phyloP scores from a whole-genome alignment of 257 asterid genomes.

The Solanum clarkiae region DNA sequence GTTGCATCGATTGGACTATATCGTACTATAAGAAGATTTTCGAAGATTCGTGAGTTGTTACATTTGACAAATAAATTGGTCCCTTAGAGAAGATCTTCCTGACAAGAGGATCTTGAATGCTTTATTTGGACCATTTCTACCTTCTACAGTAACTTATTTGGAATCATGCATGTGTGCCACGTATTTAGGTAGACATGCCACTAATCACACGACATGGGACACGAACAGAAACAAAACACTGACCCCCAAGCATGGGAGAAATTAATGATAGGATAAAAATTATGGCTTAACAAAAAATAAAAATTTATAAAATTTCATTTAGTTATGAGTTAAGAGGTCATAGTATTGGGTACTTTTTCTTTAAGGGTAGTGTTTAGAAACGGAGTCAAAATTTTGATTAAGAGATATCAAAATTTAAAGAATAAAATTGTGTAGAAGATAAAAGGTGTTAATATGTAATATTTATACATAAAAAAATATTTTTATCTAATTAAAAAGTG shows the following conservation, averaged over 20 bases:
- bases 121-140: conserved; percentile 9
- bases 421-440: too few relatives aligned
- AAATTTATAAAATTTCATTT: too few relatives aligned
- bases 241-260: background rate
- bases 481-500: too few relatives aligned
- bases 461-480: too few relatives aligned
- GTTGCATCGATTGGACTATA: background rate
- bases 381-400: too few relatives aligned
- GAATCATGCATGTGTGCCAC: conserved; percentile 14
- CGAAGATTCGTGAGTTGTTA: background rate
- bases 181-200: background rate
- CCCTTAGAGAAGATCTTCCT: conserved; percentile 7
- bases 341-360: background rate
- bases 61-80: background rate
- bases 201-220: background rate
- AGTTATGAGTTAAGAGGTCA: too few relatives aligned
- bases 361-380: too few relatives aligned
- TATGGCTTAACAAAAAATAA: too few relatives aligned
- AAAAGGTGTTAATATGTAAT: too few relatives aligned
- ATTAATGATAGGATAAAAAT: too few relatives aligned
- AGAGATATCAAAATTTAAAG: too few relatives aligned
- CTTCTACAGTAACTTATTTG: background rate
- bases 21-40: background rate
- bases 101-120: conserved; percentile 16
- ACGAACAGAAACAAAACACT: background rate